Evolutionary conservation across 306 rosid species (phyloP).

Genomic region (Cicer yamashitae): DNA sequence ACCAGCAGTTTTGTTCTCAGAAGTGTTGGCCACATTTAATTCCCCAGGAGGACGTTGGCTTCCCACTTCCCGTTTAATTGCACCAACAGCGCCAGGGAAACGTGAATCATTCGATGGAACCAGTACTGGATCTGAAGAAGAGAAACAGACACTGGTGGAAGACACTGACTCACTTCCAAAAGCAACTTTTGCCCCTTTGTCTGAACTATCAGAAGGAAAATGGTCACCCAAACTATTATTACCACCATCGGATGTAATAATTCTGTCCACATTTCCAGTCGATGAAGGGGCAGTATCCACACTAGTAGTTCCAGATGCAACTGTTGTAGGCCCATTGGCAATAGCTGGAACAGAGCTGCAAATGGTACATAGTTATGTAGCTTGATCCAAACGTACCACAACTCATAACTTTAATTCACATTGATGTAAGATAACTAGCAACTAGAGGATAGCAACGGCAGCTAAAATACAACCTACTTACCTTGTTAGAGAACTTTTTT

Average conservation of each 20-base stretch:
- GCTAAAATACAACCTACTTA: constrained; percentile 9
- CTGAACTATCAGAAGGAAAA: constrained; percentile 51
- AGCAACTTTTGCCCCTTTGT: constrained; percentile 48
- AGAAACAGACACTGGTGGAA: constrained; percentile 59
- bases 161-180: constrained; percentile 52
- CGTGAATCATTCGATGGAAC: constrained; percentile 66
- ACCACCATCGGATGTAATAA: constrained; percentile 51
- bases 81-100: constrained; percentile 67
- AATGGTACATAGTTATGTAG: constrained; percentile 41
- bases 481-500: constrained; percentile 63
- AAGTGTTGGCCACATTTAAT: constrained; percentile 48
- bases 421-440: constrained; percentile 20
- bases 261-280: constrained; percentile 53
- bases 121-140: constrained; percentile 70
- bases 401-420: constrained; percentile 26
- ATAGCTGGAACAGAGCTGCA: constrained; percentile 65
- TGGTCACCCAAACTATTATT: constrained; percentile 49
- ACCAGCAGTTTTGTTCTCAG: constrained; percentile 62
- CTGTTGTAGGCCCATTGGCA: constrained; percentile 63
- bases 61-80: constrained; percentile 71
- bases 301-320: constrained; percentile 56
- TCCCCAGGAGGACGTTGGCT: constrained; percentile 60
- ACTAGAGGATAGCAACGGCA: constrained; percentile 7
- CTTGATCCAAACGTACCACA: constrained; percentile 27
- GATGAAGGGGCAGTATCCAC: constrained; percentile 51